Base-by-base conservation (phyloP, 768 basidiomycete species). In the Naematelia aurantialba region DNA sequence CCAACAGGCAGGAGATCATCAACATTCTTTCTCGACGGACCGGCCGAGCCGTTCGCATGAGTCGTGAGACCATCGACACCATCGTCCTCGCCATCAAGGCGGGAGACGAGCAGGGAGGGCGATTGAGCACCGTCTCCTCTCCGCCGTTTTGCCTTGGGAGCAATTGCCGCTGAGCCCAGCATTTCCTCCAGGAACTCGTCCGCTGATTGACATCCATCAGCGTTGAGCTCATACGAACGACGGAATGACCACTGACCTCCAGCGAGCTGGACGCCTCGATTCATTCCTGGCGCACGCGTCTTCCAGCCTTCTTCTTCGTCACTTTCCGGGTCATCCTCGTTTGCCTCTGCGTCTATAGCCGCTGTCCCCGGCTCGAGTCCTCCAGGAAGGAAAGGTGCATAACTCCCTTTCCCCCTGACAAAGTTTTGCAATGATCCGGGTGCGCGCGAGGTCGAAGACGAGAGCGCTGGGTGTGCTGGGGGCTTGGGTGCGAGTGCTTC, bases 301-400 rank as follows among this genome's bases (percentile, higher is more conserved):
- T 85, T 78, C 79, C 72, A 79, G 13, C 60, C 82, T 11, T 74
- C 68, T 22, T 76, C 67, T 29, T 76, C 70, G 24, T 63, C 69
- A 44, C 76, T 70, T 2, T 73, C 75, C 47, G 78, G 72, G 3
- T 69, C 72, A 13, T 78, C 59, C 42, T 80, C 79, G 27, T 78
- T 67, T 3, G 82, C 68, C 1, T 49, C 47, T 17, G 47, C 56
- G 1, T 29, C 39, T 17, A 44, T 25, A 5, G 58, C 56, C 30
- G 65, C 59, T 12, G 74, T 63, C 17, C 81, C 79, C 64, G 87
- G 86, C 45, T 90, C 91, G 10, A 98, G 79, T 1, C 96, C 96
- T 47, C 96, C 96, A 4, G 96, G 96, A 79, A 86, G 83, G 77
- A 98, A 98, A 0, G 96, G 96, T 8, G 93, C 84, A 78, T 93